Conservation (phyloP, 306 rosid species). For the Vigna nakashimae region DNA sequence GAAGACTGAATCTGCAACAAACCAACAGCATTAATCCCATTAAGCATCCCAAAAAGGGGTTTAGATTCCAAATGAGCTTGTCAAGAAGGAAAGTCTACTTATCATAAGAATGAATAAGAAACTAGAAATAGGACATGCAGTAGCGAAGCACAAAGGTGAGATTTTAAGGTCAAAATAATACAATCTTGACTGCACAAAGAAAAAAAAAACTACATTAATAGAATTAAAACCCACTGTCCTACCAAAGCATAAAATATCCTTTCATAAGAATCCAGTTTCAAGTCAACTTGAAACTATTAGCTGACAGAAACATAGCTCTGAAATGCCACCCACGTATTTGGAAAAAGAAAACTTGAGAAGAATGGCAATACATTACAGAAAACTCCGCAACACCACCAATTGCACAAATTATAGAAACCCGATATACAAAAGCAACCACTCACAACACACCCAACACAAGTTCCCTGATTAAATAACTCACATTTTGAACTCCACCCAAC, state of each 20-base stretch:
- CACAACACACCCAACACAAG: not conserved
- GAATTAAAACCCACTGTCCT: not conserved
- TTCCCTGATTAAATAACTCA: slow-evolving; percentile 20
- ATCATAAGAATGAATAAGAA: slow-evolving; percentile 14
- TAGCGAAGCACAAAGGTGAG: not conserved
- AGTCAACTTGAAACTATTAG: slow-evolving; percentile 11
- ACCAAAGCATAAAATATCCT: slow-evolving; percentile 1
- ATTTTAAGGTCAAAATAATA: not conserved
- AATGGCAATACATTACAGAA: not conserved
- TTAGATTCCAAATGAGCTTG: slow-evolving; percentile 28
- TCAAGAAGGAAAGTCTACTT: slow-evolving; percentile 20
- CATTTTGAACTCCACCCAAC: slow-evolving; percentile 12
- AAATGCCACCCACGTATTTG: not conserved
- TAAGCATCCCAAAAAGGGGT: not conserved
- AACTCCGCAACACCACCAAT: not conserved
- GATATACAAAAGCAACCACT: slow-evolving; percentile 28
- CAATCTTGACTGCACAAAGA: not conserved
- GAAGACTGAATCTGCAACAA: slow-evolving; percentile 16
- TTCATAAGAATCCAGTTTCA: slow-evolving; percentile 10
- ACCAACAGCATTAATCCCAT: slow-evolving; percentile 20
- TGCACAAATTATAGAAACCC: not conserved
- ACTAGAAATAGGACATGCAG: slow-evolving; percentile 11
- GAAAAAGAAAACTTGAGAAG: slow-evolving; percentile 23
- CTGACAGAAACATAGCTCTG: not conserved
- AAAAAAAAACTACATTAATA: not conserved